Evolutionary conservation across 1,284 basidiomycete genomes (phyloP), one percentile per base, ranked within the genome.

Genomic region (Rhodotorula sp.): DNA sequence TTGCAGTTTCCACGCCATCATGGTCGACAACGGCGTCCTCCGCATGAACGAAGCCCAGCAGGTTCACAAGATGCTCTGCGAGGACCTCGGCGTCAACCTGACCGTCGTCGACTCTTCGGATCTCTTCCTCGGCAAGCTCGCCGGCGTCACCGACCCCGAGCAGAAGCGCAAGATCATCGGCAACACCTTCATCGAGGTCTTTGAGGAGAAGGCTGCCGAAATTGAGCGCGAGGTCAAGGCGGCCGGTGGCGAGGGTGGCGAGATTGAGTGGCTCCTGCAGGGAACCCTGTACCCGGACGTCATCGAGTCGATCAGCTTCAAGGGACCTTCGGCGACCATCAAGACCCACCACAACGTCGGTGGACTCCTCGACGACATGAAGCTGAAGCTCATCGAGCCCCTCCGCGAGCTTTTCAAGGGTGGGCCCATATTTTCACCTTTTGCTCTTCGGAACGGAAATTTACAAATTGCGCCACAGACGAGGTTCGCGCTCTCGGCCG

Each of bases 291-390:
- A 99, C 82, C 96, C 96, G 4, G 96, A 99, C 80, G 96, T 99
- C 59, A 99, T 99, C 80, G 96, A 99, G 84, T 93, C 90, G 78
- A 98, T 99, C 84, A 94, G 91, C 82, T 99, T 99, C 88, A 99
- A 99, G 83, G 96, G 96, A 6, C 96, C 96, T 3, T 93, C 91
- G 76, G 96, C 96, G 58, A 99, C 95, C 24, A 99, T 99, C 85
- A 99, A 99, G 86, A 98, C 96, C 15, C 96, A 99, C 81, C 96
- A 99, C 82, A 99, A 99, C 78, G 96, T 99, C 73, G 96, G 96
- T 45, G 96, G 96, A 17, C 84, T 99, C 62, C 84, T 99, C 71
- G 92, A 91, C 79, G 90, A 99, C 81, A 99, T 99, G 96, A 98
- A 96, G 82, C 86, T 99, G 76, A 99, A 99, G 84, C 86, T 99